These are phyloP conservation scores for Nicotiana rustica DNA, from an alignment of 305 asterid genomes.

Conservation along the genomic window DNA sequence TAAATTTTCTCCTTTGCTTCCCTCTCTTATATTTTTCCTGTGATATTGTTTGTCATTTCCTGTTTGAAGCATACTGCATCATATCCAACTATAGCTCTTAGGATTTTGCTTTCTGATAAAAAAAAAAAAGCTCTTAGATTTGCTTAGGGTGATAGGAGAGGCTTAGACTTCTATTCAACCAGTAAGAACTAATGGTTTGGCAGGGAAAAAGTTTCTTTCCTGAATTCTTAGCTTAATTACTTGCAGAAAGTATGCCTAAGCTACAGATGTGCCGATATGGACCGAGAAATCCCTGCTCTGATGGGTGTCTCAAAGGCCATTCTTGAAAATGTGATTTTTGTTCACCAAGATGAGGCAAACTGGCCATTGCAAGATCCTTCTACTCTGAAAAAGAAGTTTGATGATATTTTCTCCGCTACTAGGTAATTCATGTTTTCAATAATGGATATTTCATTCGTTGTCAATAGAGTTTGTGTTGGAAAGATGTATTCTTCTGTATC, in stretches of 20 bases:
- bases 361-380: constrained; percentile 99
- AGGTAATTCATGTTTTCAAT: constrained; percentile 57
- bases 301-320: constrained; percentile 99
- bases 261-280: constrained; percentile 99
- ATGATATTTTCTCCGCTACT: constrained; percentile 96
- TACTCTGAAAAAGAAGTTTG: constrained; percentile 91
- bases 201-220: constrained; percentile 21
- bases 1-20: neutral
- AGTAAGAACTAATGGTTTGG: neutral
- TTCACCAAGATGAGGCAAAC: constrained; percentile 98
- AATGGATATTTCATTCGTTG: neutral
- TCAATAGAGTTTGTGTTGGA: neutral
- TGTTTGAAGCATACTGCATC: neutral
- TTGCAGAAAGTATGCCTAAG: constrained; percentile 97
- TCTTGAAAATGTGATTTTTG: constrained; percentile 96
- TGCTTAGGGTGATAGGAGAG: neutral
- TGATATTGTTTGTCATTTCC: constrained; percentile 24
- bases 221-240: constrained; percentile 25
- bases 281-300: constrained; percentile 96
- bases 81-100: neutral
- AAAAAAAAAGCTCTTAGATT: neutral
- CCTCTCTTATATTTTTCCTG: constrained; percentile 18
- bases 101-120: neutral
- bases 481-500: constrained; percentile 6
- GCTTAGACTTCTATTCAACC: neutral